Percentiles rank a stretch among this genome's conserved stretches.
phyloP scores from a whole-genome alignment of 306 rosid genomes.

The Adenanthera pavonina region DNA sequence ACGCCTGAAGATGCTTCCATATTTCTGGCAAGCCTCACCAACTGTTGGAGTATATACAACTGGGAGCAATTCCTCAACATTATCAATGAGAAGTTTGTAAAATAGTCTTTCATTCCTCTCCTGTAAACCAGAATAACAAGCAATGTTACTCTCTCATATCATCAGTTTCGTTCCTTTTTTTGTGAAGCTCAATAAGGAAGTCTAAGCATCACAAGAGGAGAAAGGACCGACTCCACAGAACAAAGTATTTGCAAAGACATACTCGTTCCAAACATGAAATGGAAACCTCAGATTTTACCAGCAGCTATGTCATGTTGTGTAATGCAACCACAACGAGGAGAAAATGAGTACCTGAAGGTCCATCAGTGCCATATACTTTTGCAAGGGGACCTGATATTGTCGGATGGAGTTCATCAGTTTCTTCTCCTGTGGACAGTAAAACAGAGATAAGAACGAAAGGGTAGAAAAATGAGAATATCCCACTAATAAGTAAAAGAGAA shows the following conservation, averaged over 20 bases:
- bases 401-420: constrained; percentile 70
- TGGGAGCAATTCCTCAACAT: constrained; percentile 79
- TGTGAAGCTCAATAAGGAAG: constrained; percentile 7
- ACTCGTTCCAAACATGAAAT: constrained; percentile 5
- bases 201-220: constrained; percentile 1
- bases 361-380: constrained; percentile 81
- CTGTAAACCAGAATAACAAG: constrained; percentile 54
- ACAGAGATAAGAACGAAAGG: background rate
- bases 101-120: constrained; percentile 81
- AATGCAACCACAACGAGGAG: constrained; percentile 16
- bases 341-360: constrained; percentile 79
- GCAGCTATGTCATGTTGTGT: constrained; percentile 20
- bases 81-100: constrained; percentile 71
- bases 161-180: background rate
- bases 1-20: constrained; percentile 93
- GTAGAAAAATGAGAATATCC: background rate
- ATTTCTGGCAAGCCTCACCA: constrained; percentile 84
- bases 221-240: background rate
- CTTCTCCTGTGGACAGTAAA: constrained; percentile 63
- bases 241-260: constrained; percentile 1
- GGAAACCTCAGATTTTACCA: background rate
- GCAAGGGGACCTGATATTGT: constrained; percentile 84
- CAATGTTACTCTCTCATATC: constrained; percentile 5
- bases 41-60: constrained; percentile 79
- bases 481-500: background rate